Base-by-base conservation (phyloP, 2,329 filamentous ascomycete species). In the Cercospora sp. region DNA sequence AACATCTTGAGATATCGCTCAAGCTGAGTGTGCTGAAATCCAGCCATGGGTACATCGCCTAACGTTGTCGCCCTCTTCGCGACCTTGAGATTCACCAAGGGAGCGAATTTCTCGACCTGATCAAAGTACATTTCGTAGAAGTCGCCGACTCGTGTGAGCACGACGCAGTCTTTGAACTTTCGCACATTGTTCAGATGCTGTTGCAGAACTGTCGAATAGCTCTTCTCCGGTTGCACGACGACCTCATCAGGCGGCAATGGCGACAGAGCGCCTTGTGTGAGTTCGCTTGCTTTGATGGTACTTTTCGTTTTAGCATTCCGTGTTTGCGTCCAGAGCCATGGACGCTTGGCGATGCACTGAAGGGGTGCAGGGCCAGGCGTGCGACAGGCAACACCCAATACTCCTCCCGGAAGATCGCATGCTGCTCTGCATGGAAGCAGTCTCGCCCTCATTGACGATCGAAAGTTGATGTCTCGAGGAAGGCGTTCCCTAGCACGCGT, bases 41-140 rank as follows among this genome's bases (percentile, higher is more conserved):
- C 95, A 82, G 94, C 91, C 94, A 99, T 98, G 5, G 94, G 83
- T 18, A 99, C 92, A 23, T 88, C 86, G 0, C 91, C 91, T 8
- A 89, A 89, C 71, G 82, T 91, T n/a, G 91, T 93, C 79, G 89
- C 93, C 78, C 92, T 95, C 65, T 87, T 87, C 2, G 91, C 89
- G 64, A 97, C 89, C 79, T 97, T 98, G 76, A 99, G 82, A 75
- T 93, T 95, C 71, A 99, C 84, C 55, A 97, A 83, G 1, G 93
- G 91, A 1, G 91, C 94, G 78, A 91, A 91, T 76, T 97, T 90
- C 67, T 97, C 91, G 10, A 96, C 95, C 78, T 99, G 94, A 75
- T 97, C 91, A 79, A 98, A 96, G 81, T 99, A 99, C 67, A 99
- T 83, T 86, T 99, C 95, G 80, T 98, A 99, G 81, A 99, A 99